Percentiles rank a stretch among this genome's conserved stretches.
phyloP scores from a whole-genome alignment of 2,329 filamentous ascomycete genomes.

The Ascocoryne sarcoides region DNA sequence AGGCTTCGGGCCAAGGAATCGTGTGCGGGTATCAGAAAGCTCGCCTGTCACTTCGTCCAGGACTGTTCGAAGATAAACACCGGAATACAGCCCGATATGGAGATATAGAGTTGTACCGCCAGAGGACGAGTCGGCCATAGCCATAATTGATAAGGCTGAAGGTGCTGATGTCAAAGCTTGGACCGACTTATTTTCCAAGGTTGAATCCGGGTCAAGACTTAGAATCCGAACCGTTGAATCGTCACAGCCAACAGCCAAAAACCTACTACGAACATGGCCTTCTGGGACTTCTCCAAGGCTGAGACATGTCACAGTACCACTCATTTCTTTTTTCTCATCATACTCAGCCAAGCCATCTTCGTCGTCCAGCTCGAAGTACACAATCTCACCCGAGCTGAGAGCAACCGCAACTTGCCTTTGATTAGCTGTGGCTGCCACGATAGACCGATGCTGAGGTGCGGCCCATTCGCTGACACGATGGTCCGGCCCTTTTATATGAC shows the following conservation, averaged over 20 bases:
- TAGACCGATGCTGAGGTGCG: slow-evolving; percentile 85
- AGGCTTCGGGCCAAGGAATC: slow-evolving; percentile 85
- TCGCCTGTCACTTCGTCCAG: slow-evolving; percentile 94
- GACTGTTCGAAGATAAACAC: slow-evolving; percentile 90
- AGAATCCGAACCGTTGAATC: slow-evolving; percentile 92
- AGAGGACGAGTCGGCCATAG: slow-evolving; percentile 89
- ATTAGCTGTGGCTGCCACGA: slow-evolving; percentile 90
- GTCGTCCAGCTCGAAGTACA: slow-evolving; percentile 95
- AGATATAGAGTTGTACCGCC: slow-evolving; percentile 85
- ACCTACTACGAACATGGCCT: slow-evolving; percentile 80
- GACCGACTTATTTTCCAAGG: slow-evolving; percentile 86
- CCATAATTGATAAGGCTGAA: slow-evolving; percentile 81
- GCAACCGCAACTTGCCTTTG: slow-evolving; percentile 88
- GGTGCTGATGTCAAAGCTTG: slow-evolving; percentile 88
- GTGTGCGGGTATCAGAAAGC: slow-evolving; percentile 85
- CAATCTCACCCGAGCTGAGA: slow-evolving; percentile 89
- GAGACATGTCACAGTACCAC: slow-evolving; percentile 88
- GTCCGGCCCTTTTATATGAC: slow-evolving; percentile 73
- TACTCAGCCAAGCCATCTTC: slow-evolving; percentile 90
- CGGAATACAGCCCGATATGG: slow-evolving; percentile 91
- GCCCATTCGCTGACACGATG: slow-evolving; percentile 86
- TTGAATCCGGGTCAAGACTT: slow-evolving; percentile 82
- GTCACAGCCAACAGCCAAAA: slow-evolving; percentile 91
- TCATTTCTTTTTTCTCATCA: slow-evolving; percentile 91
- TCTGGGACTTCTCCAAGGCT: slow-evolving; percentile 89